phyloP scores from a whole-genome alignment of 768 basidiomycete genomes.

The Phanerochaete carnosa region DNA sequence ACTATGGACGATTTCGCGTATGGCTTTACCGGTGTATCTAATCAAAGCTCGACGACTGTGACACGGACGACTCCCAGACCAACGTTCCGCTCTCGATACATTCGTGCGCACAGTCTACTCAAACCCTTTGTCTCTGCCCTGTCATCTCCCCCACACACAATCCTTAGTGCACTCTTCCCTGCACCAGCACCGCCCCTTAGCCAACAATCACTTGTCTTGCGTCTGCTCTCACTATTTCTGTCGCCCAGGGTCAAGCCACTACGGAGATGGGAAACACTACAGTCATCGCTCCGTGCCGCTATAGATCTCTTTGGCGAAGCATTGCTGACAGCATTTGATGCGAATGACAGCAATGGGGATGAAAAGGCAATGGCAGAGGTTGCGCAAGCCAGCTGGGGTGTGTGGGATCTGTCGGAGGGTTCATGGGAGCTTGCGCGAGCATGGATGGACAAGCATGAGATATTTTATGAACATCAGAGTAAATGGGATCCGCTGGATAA shows the following conservation, averaged over 20 bases:
- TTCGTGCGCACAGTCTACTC: slow-evolving; percentile 62
- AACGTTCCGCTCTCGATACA: slow-evolving; percentile 54
- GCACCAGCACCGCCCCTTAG: slow-evolving; percentile 34
- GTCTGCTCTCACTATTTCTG: slow-evolving; percentile 72
- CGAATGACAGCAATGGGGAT: slow-evolving; percentile 71
- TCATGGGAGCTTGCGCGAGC: slow-evolving; percentile 95
- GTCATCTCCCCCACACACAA: slow-evolving; percentile 59
- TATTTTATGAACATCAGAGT: slow-evolving; percentile 78
- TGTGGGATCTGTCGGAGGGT: slow-evolving; percentile 49
- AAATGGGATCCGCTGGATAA: slow-evolving; percentile 83
- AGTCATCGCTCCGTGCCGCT: slow-evolving; percentile 66
- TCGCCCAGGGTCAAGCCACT: slow-evolving; percentile 71
- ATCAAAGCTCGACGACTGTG: slow-evolving; percentile 32
- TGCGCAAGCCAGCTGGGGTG: slow-evolving; percentile 82
- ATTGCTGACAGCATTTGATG: slow-evolving; percentile 85
- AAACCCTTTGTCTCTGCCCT: slow-evolving; percentile 57
- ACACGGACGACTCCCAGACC: slow-evolving; percentile 25
- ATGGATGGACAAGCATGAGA: slow-evolving; percentile 93
- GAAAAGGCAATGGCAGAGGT: slow-evolving; percentile 78
- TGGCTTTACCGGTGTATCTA: slow-evolving; percentile 26
- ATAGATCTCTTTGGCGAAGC: slow-evolving; percentile 87
- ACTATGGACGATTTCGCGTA: slow-evolving; percentile 51
- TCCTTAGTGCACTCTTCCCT: slow-evolving; percentile 41
- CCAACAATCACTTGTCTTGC: slow-evolving; percentile 65
- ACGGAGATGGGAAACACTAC: slow-evolving; percentile 58